Evolutionary conservation across 1,284 basidiomycete genomes (phyloP).

Genomic region (Irpex lacteus): DNA sequence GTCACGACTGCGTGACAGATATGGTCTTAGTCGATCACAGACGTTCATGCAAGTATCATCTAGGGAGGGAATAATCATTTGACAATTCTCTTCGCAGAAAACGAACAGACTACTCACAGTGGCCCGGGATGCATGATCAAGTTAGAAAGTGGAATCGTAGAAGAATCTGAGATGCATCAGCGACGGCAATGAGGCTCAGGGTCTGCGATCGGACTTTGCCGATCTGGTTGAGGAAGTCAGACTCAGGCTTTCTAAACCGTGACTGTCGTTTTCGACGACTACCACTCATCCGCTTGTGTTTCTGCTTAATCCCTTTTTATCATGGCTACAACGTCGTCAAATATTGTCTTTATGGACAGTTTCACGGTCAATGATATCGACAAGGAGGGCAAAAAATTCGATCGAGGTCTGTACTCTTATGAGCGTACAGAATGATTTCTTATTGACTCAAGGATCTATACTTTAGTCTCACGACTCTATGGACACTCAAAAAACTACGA

Average conservation of each 20-base stretch:
- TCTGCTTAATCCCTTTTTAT: not conserved
- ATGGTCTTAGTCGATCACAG: too few species aligned
- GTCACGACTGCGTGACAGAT: not conserved
- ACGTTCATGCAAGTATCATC: too few species aligned
- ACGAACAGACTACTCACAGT: too few species aligned
- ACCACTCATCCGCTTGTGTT: not conserved
- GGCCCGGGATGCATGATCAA: too few species aligned
- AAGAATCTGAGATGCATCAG: too few species aligned
- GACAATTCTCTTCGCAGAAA: too few species aligned
- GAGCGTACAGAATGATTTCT: too few species aligned
- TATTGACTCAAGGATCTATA: not conserved
- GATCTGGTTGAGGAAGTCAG: not conserved
- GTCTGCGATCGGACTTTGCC: not conserved
- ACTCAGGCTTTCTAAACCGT: not conserved
- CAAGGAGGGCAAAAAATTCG: conserved; percentile 95
- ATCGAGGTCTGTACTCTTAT: conserved; percentile 68
- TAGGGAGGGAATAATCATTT: too few species aligned
- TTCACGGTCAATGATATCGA: conserved; percentile 86
- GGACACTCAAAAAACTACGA: conserved; percentile 84
- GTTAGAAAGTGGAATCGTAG: too few species aligned
- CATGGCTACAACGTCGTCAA: conserved; percentile 68
- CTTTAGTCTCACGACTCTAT: conserved; percentile 80
- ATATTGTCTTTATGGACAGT: conserved; percentile 86
- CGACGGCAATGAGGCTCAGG: too few species aligned
- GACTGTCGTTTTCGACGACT: not conserved